phyloP scores from a whole-genome alignment of 163 green algal species.

The Chlamydomonas reinhardtii region DNA sequence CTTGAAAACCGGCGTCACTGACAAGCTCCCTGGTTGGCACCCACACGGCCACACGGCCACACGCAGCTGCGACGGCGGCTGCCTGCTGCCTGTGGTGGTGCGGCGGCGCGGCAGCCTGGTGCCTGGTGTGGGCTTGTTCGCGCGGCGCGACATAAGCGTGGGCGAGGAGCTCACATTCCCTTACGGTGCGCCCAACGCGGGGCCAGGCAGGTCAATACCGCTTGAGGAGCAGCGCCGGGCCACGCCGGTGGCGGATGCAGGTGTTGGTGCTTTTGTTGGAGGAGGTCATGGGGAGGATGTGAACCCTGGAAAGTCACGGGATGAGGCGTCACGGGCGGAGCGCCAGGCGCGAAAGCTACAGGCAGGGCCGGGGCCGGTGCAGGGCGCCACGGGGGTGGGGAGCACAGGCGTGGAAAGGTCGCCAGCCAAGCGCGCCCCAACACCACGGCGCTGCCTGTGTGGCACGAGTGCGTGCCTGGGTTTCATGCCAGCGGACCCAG shows the following conservation, averaged over 20 bases:
- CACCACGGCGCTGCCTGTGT: constrained; percentile 53
- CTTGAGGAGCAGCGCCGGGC: background rate
- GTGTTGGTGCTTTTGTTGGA: no score
- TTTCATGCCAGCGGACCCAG: constrained; percentile 55
- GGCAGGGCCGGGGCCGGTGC: no score
- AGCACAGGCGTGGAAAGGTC: background rate
- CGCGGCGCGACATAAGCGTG: constrained; percentile 51
- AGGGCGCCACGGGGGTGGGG: background rate
- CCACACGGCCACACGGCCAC: background rate
- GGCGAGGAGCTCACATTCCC: constrained; percentile 79
- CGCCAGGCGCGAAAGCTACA: no score
- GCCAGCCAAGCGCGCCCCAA: no score
- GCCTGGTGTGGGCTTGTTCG: constrained; percentile 73
- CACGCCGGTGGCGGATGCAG: no score
- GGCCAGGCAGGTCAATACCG: background rate
- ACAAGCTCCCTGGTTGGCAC: no score
- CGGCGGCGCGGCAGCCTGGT: constrained; percentile 61
- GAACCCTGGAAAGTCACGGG: no score
- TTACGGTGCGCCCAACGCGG: constrained; percentile 69
- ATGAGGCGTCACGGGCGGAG: background rate
- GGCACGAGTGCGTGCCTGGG: constrained; percentile 58
- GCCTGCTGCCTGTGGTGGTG: constrained; percentile 69
- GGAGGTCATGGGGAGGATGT: no score
- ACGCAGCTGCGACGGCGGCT: constrained; percentile 81
- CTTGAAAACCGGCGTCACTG: no score